A percentile compares a stretch with the other conserved stretches of the same genome.
Conservation (phyloP, 768 basidiomycete species). For the Termitomyces sp. region DNA sequence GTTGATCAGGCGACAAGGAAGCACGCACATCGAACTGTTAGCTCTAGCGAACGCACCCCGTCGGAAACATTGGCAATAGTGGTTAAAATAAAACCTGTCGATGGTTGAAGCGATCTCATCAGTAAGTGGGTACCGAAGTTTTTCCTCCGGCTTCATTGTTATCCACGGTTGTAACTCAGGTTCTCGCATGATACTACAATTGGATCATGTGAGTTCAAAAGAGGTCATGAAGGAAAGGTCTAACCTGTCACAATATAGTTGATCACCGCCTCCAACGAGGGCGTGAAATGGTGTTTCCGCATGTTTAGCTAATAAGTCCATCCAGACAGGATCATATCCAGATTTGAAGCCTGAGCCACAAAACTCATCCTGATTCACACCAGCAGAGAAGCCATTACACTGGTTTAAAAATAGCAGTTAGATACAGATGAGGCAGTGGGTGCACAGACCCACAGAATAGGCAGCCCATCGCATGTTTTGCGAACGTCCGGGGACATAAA, state of each 20-base stretch:
- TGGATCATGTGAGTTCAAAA: neutral
- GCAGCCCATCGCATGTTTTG: constrained; percentile 92
- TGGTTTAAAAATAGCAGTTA: constrained; percentile 20
- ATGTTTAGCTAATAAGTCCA: constrained; percentile 85
- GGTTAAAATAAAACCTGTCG: constrained; percentile 86
- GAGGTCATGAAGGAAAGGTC: constrained; percentile 14
- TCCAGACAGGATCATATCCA: constrained; percentile 91
- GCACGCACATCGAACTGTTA: constrained; percentile 80
- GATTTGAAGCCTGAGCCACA: constrained; percentile 71
- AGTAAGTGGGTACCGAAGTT: constrained; percentile 54
- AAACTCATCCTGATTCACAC: constrained; percentile 87
- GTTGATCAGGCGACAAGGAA: neutral
- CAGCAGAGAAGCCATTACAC: constrained; percentile 88
- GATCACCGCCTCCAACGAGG: constrained; percentile 93
- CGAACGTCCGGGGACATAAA: constrained; percentile 72
- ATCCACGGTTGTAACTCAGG: constrained; percentile 90
- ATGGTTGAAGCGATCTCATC: constrained; percentile 70
- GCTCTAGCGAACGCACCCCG: constrained; percentile 88
- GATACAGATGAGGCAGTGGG: neutral
- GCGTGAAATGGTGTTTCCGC: constrained; percentile 76
- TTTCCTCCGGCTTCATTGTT: constrained; percentile 49
- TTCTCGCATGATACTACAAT: constrained; percentile 67
- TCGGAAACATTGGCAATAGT: constrained; percentile 84
- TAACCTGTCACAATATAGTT: constrained; percentile 81
- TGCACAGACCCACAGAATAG: constrained; percentile 60